Evolutionary conservation across 2,329 filamentous ascomycete genomes (phyloP).

Genomic region (Arthroderma sp.): DNA sequence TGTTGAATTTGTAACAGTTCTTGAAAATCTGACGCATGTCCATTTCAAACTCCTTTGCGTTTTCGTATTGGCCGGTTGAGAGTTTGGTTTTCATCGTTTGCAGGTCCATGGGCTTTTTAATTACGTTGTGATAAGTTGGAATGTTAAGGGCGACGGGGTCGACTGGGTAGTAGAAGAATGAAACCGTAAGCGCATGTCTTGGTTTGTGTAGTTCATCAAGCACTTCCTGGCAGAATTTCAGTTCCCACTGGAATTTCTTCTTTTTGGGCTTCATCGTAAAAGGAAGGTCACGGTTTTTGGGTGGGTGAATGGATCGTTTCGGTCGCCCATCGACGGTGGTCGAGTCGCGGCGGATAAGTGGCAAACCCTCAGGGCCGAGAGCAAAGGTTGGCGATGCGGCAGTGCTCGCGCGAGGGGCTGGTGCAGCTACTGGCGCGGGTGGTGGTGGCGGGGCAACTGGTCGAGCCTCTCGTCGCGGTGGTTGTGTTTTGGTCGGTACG

Average conservation of each 20-base stretch:
- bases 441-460: constrained; percentile 9
- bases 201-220: constrained; percentile 64
- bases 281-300: constrained; percentile 80
- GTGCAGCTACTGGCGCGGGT: constrained; percentile 16
- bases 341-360: constrained; percentile 75
- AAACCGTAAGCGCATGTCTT: constrained; percentile 58
- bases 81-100: constrained; percentile 69
- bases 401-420: constrained; percentile 28
- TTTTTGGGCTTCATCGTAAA: constrained; percentile 80
- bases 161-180: constrained; percentile 70
- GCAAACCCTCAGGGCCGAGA: constrained; percentile 62
- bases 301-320: constrained; percentile 86
- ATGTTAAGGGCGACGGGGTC: constrained; percentile 91
- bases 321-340: constrained; percentile 66
- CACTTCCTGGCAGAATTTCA: constrained; percentile 79
- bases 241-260: constrained; percentile 77
- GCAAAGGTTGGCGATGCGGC: constrained; percentile 50
- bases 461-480: constrained; percentile 38
- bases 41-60: constrained; percentile 70
- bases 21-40: constrained; percentile 73
- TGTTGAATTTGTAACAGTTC: constrained; percentile 90
- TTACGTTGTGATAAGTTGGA: constrained; percentile 79
- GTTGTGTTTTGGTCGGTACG: constrained; percentile 30
- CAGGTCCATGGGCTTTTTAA: constrained; percentile 96
- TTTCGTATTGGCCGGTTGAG: constrained; percentile 64